These are phyloP conservation scores for Strobilomyces dryophilus DNA, from an alignment of 768 basidiomycete species.

Conservation along the genomic window DNA sequence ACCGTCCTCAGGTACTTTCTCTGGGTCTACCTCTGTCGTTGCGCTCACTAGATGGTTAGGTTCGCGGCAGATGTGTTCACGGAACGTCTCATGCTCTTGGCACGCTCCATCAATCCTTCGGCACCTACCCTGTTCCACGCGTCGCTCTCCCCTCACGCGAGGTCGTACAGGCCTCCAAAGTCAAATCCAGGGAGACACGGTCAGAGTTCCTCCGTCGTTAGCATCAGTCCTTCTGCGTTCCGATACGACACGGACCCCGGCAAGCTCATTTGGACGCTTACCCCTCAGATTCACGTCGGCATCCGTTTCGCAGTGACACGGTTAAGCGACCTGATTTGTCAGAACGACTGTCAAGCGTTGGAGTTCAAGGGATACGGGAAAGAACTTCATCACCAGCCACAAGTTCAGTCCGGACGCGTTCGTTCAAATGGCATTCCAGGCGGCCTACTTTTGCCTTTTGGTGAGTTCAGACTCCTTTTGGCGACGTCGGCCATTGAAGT, in stretches of 20 bases:
- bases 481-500: neutral
- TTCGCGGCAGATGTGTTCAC: conserved; percentile 96
- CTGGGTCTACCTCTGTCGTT: neutral
- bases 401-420: conserved; percentile 97
- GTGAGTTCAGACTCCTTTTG: conserved; percentile 31
- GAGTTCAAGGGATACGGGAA: conserved; percentile 93
- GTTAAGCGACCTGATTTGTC: conserved; percentile 93
- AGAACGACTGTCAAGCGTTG: conserved; percentile 93
- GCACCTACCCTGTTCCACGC: conserved; percentile 95
- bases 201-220: conserved; percentile 37
- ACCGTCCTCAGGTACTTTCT: conserved; percentile 71
- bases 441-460: conserved; percentile 90
- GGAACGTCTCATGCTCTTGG: conserved; percentile 96
- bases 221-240: neutral
- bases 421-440: conserved; percentile 98
- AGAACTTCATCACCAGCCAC: conserved; percentile 93
- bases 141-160: conserved; percentile 76
- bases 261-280: conserved; percentile 94
- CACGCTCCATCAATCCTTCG: conserved; percentile 91
- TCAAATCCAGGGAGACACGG: conserved; percentile 18
- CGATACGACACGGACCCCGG: conserved; percentile 76
- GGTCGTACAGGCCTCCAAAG: conserved; percentile 59
- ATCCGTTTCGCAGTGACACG: conserved; percentile 94
- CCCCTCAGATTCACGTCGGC: conserved; percentile 78
- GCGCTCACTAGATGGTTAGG: conserved; percentile 30